These are phyloP conservation scores for Venustampulla echinocandica DNA, from an alignment of 495 filamentous ascomycete genomes.

Conservation along the genomic window DNA sequence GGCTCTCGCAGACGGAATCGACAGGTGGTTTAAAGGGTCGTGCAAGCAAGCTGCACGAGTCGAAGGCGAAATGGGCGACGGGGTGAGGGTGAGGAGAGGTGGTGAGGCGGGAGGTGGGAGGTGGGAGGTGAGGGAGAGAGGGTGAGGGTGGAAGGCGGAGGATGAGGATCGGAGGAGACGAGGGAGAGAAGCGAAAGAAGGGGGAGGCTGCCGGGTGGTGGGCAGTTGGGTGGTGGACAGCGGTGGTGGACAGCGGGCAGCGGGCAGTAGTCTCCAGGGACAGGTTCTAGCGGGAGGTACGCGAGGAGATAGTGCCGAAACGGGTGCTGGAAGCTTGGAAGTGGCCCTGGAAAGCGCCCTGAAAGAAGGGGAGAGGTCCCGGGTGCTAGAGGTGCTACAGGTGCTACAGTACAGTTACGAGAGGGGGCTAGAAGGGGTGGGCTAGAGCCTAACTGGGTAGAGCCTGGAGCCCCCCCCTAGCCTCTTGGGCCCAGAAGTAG, in stretches of 20 bases:
- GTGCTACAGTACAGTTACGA: too few species aligned
- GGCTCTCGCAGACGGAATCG: constrained; percentile 12
- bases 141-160: constrained; percentile 3
- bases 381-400: not conserved
- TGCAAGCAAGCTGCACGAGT: constrained; percentile 21
- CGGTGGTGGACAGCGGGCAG: not conserved
- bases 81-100: constrained; percentile 5
- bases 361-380: not conserved
- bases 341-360: not conserved
- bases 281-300: not conserved
- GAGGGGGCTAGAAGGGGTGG: not conserved
- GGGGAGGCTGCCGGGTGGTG: not conserved
- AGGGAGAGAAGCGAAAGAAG: not conserved
- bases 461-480: too few species aligned
- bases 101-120: constrained; percentile 5
- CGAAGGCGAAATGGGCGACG: constrained; percentile 3
- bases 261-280: not conserved
- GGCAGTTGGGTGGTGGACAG: not conserved
- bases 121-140: constrained; percentile 4
- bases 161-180: not conserved
- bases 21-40: constrained; percentile 9
- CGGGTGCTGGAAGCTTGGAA: not conserved
- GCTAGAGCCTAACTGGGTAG: not conserved
- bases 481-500: too few species aligned
- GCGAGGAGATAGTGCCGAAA: not conserved